phyloP scores from a whole-genome alignment of 371 early-diverging fungal species.

The Amoeboaphelidium protococcarum region DNA sequence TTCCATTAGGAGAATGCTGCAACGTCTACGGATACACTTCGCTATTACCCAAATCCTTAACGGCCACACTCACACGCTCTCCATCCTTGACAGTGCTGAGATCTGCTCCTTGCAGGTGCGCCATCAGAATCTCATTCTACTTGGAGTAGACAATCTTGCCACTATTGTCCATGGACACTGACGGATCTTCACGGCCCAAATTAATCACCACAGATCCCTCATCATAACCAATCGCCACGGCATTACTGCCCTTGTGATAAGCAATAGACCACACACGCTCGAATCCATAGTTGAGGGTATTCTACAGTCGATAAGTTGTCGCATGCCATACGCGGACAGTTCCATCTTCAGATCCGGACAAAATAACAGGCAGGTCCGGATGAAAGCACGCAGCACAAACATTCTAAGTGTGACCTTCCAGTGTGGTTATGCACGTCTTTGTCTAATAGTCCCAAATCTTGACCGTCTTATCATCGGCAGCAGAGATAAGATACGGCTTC shows the following conservation, averaged over 20 bases:
- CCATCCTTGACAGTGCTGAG: slow-evolving; percentile 53
- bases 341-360: slow-evolving; percentile 93
- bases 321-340: slow-evolving; percentile 92
- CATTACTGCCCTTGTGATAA: slow-evolving; percentile 55
- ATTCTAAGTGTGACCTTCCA: slow-evolving; percentile 94
- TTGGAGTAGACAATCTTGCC: slow-evolving; percentile 95
- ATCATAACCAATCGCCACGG: slow-evolving; percentile 80
- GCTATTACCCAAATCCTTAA: slow-evolving; percentile 87
- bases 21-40: slow-evolving; percentile 87
- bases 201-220: slow-evolving; percentile 81
- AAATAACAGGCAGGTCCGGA: slow-evolving; percentile 85
- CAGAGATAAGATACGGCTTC: slow-evolving; percentile 76
- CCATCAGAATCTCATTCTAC: slow-evolving; percentile 79
- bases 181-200: slow-evolving; percentile 84
- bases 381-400: slow-evolving; percentile 86
- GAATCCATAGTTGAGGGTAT: slow-evolving; percentile 81
- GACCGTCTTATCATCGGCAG: slow-evolving; percentile 60
- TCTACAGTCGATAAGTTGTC: slow-evolving; percentile 79
- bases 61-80: slow-evolving; percentile 50
- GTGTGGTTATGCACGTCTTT: slow-evolving; percentile 84
- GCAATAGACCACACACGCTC: slow-evolving; percentile 88
- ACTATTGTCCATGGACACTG: slow-evolving; percentile 78
- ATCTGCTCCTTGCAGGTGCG: slow-evolving; percentile 52
- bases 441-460: slow-evolving; percentile 97
- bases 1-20: slow-evolving; percentile 91